Base-by-base conservation (phyloP, 257 asterid species). In the Mentha longifolia region DNA sequence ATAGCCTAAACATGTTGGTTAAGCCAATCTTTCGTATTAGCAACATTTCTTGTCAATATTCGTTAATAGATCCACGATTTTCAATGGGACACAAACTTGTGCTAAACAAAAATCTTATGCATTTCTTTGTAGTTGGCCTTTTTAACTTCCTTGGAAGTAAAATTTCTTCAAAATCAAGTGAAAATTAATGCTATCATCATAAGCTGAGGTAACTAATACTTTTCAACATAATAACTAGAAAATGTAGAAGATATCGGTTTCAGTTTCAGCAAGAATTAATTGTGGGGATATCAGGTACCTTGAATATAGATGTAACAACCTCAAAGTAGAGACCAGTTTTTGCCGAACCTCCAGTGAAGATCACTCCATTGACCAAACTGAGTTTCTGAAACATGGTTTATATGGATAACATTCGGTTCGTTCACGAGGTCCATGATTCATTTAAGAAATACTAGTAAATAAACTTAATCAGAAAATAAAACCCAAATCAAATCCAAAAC, bases 271-370 rank as follows among this genome's bases (percentile, higher is more conserved):
- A 25, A 59, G 28, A 76, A 55, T 7, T 12, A 76, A 55, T 7
- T 12, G 2, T 17, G n/a, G 20, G 65, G 49, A 74, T 54, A 39
- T 49, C 47, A 67, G 55, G 74, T 71, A 94, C 98, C 97, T 91
- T 69, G 74, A 91, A 89, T 68, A 91, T 84, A n/a, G 85, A 65
- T 72, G 81, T 79, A 6, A 79, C 96, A 56, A 86, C 84, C 58
- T 87, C 86, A 66, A 82, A 82, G 82, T 91, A 91, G 61, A 43
- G 88, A 41, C 98, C 98, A 39, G 12, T 70, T 84, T 89, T 91
- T 22, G 91, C 81, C 85, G 83, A 80, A 20, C 98, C 97, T 58
- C 97, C 98, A 17, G 97, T 89, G 82, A 93, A 91, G 76, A 93
- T 87, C 46, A 93, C 92, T 65, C 96, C 98, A 67, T 91, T 89